phyloP scores from a whole-genome alignment of 2,329 filamentous ascomycete species.

The Alternaria triticina region DNA sequence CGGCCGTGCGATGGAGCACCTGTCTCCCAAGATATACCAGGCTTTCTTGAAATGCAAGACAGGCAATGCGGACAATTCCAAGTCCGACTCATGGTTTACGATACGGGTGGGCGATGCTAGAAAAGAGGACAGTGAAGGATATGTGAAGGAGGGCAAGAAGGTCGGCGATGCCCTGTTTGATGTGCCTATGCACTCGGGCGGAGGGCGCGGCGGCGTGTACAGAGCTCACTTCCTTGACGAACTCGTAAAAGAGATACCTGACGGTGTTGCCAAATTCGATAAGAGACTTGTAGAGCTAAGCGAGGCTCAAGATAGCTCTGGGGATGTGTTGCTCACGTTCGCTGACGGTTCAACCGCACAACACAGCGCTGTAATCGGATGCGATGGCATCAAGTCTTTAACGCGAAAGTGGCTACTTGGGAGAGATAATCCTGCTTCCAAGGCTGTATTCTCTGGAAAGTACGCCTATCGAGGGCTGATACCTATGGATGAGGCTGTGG shows the following conservation, averaged over 20 bases:
- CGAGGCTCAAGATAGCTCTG: constrained; percentile 38
- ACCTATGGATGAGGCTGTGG: constrained; percentile 62
- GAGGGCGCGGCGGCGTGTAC: constrained; percentile 50
- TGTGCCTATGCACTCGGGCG: constrained; percentile 26
- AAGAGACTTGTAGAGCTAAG: constrained; percentile 48
- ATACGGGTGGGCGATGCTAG: constrained; percentile 41
- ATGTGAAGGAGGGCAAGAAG: constrained; percentile 34
- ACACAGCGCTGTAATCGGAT: constrained; percentile 63
- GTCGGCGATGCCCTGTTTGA: constrained; percentile 42
- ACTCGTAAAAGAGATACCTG: constrained; percentile 57
- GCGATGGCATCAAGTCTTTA: constrained; percentile 69
- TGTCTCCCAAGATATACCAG: constrained; percentile 52
- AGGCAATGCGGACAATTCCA: constrained; percentile 40
- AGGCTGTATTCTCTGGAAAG: constrained; percentile 63
- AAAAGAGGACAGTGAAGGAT: constrained; percentile 38
- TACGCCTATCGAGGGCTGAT: constrained; percentile 69
- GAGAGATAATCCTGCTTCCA: constrained; percentile 48
- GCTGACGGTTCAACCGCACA: constrained; percentile 55
- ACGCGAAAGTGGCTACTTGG: constrained; percentile 63
- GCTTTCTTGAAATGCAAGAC: constrained; percentile 54
- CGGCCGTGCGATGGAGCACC: constrained; percentile 60
- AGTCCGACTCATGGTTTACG: constrained; percentile 37
- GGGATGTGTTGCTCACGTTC: constrained; percentile 50
- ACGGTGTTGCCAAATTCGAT: constrained; percentile 51
- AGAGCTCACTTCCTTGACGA: constrained; percentile 60